These are phyloP conservation scores for Carex cristatella DNA, from an alignment of 176 grass and related monocot genomes.

Conservation along the genomic window DNA sequence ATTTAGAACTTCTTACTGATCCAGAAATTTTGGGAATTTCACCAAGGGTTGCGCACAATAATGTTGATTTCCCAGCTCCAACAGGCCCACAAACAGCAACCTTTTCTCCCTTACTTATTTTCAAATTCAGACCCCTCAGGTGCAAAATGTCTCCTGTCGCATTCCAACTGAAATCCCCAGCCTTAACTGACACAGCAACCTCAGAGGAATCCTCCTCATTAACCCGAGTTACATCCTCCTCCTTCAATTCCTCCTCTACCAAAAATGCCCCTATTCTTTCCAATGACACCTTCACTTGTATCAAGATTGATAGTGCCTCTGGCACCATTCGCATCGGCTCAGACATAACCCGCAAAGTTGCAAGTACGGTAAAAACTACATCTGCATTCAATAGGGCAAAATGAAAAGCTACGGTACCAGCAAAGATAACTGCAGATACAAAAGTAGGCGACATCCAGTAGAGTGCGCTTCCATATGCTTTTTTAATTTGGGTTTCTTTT, in stretches of 20 bases:
- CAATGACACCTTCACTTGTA: constrained; percentile 82
- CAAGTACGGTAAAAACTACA: constrained; percentile 74
- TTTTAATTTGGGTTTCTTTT: constrained; percentile 46
- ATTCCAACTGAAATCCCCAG: constrained; percentile 63
- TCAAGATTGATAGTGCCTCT: constrained; percentile 71
- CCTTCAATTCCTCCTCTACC: constrained; percentile 53
- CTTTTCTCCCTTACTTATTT: constrained; percentile 31
- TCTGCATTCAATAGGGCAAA: constrained; percentile 47
- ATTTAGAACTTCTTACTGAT: constrained; percentile 30
- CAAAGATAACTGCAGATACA: constrained; percentile 54
- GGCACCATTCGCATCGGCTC: constrained; percentile 78
- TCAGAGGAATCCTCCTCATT: background rate
- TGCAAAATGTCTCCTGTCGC: constrained; percentile 29
- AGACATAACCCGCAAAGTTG: constrained; percentile 59
- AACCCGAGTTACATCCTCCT: constrained; percentile 35
- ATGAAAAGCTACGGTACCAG: constrained; percentile 37
- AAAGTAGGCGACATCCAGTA: constrained; percentile 78
- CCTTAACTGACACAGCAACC: constrained; percentile 22
- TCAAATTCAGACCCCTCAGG: constrained; percentile 41
- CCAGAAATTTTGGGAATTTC: constrained; percentile 76
- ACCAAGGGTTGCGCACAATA: constrained; percentile 57
- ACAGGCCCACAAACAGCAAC: constrained; percentile 68
- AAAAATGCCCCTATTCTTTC: constrained; percentile 64
- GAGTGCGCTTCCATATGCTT: constrained; percentile 67
- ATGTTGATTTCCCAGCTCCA: constrained; percentile 56